Percentiles rank a stretch among this genome's conserved stretches.
Conservation (phyloP, 805 yeast species). For the Candida succiphila region DNA sequence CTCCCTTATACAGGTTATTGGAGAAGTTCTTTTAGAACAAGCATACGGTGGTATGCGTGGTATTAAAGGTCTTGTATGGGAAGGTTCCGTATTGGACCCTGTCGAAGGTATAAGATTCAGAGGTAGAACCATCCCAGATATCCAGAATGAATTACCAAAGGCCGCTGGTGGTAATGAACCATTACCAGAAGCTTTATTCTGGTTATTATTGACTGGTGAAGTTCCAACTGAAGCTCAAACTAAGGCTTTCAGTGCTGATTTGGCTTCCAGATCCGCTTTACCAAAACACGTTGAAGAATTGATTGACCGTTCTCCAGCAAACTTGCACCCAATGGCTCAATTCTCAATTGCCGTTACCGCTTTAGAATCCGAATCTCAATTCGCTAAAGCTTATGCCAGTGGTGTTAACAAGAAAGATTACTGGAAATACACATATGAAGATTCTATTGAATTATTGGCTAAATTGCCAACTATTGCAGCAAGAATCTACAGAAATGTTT, state of each 20-base stretch:
- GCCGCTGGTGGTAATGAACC: conserved; percentile 57
- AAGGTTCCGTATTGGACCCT: conserved; percentile 79
- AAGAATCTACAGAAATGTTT: conserved; percentile 74
- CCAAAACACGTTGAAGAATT: conserved; percentile 72
- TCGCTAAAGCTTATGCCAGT: conserved; percentile 75
- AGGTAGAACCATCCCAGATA: conserved; percentile 75
- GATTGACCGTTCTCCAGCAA: conserved; percentile 64
- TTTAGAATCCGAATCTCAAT: conserved; percentile 72
- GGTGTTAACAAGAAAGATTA: conserved; percentile 78
- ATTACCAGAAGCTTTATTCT: conserved; percentile 71
- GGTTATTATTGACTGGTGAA: conserved; percentile 79
- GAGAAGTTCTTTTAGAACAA: conserved; percentile 67
- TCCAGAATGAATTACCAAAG: conserved; percentile 66
- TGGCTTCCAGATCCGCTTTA: conserved; percentile 67
- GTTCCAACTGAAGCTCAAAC: conserved; percentile 67
- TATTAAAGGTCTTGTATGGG: conserved; percentile 79
- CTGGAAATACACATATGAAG: conserved; percentile 81
- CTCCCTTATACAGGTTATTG: conserved; percentile 33
- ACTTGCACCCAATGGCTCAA: conserved; percentile 86
- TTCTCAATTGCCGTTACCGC: conserved; percentile 77
- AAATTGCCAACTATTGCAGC: conserved; percentile 77
- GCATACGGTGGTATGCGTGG: conserved; percentile 93
- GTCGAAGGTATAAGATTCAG: conserved; percentile 82
- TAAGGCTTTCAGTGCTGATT: conserved; percentile 60
- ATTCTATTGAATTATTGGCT: conserved; percentile 70